Base-by-base conservation (phyloP, 306 rosid genomes). In the Ochetophila trinervis region DNA sequence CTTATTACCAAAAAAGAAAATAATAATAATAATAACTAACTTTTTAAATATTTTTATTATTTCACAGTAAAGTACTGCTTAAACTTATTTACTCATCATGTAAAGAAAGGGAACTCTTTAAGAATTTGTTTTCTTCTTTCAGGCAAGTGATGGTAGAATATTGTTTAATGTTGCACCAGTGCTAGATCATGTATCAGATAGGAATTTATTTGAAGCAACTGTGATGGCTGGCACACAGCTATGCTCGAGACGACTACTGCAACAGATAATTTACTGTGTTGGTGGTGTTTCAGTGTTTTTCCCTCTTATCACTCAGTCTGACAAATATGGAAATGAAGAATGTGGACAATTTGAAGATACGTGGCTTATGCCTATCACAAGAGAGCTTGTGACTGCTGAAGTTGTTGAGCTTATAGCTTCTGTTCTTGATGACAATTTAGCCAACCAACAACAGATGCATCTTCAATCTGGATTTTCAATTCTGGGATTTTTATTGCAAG, bases 401-500 rank as follows among this genome's bases (percentile, higher is more conserved):
- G 95, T 89, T 34, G 83, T 93, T 74, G 92, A 93, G 83, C 86
- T 93, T 54, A 86, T 93, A 63, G 97, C 97, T 62, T 87, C 91
- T 68, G 91, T 89, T 58, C 83, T 93, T 37, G 98, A 93, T 67
- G 98, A 93, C 67, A 93, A 89, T 79, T 63, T 86, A 60, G 89
- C 94, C 68, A 93, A 89, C 81, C 98, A 89, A 65, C 98, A 93
- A 65, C 98, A 93, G 76, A 93, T 93, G 98, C 91, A 87, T 88
- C 86, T 93, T 69, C 94, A 89, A 48, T 89, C 94, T 66, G 98
- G 98, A 69, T 93, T 93, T 83, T 84, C 97, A 64, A 84, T 93
- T 68, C 79, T 93, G 79, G 98, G 98, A 65, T 93, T 89, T 74
- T 76, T 93, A 79, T 85, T 93, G 81, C 98, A 89, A 66, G 89